A percentile compares a stretch with the other conserved stretches of the same genome.
These are phyloP conservation scores for Agaricus subrufescens DNA, from an alignment of 768 basidiomycete species.

Conservation along the genomic window DNA sequence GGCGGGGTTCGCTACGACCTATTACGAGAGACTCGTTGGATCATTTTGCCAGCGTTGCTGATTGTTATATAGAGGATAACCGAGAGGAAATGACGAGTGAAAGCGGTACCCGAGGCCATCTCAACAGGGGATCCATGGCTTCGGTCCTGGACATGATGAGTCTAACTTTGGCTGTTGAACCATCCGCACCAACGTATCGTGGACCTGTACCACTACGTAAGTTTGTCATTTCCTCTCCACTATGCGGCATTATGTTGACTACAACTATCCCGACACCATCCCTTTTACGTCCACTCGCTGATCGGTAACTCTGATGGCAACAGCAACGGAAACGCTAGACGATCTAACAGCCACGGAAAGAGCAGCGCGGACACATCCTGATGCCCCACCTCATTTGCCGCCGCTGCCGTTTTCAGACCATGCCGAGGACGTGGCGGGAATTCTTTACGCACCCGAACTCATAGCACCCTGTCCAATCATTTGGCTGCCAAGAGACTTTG, in stretches of 20 bases:
- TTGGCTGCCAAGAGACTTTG: slow-evolving; percentile 79
- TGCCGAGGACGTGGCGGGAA: slow-evolving; percentile 70
- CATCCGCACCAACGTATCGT: slow-evolving; percentile 47
- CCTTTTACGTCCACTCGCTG: neutral
- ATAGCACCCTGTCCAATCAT: slow-evolving; percentile 75
- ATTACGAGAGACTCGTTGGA: slow-evolving; percentile 56
- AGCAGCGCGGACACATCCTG: slow-evolving; percentile 72
- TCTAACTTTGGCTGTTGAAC: slow-evolving; percentile 68
- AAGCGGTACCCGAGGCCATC: slow-evolving; percentile 36
- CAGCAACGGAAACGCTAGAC: slow-evolving; percentile 76
- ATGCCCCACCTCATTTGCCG: slow-evolving; percentile 70
- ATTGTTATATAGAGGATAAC: slow-evolving; percentile 38
- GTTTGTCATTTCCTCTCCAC: slow-evolving; percentile 22
- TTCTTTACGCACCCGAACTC: slow-evolving; percentile 79
- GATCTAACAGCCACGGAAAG: slow-evolving; percentile 76
- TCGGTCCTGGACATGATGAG: slow-evolving; percentile 86
- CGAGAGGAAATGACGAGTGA: slow-evolving; percentile 45
- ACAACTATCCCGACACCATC: neutral
- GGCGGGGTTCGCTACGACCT: slow-evolving; percentile 43
- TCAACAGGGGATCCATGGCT: slow-evolving; percentile 68
- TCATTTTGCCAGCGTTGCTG: slow-evolving; percentile 45
- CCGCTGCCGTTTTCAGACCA: slow-evolving; percentile 69
- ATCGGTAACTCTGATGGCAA: neutral
- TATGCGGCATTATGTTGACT: neutral
- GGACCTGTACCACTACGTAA: slow-evolving; percentile 66